Evolutionary conservation across 225 moss, liverwort and hornwort species (phyloP).

Genomic region (Bryum argenteum): DNA sequence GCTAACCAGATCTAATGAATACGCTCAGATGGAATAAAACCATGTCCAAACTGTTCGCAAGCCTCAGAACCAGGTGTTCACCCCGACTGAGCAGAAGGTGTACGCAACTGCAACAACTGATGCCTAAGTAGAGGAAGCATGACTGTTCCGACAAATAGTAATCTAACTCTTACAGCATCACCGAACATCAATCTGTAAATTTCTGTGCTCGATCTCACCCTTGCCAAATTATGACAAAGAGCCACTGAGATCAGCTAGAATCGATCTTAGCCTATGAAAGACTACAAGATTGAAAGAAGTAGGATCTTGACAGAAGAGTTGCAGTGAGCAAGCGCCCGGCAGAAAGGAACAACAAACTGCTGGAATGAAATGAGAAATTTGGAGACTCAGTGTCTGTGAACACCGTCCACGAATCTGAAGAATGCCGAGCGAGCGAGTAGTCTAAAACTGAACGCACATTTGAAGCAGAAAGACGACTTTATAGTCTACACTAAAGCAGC

Average conservation of each 20-base stretch:
- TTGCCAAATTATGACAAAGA: not conserved
- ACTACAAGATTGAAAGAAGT: not conserved
- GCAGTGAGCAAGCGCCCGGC: slow-evolving; percentile 33
- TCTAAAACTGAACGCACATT: not conserved
- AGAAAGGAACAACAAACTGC: not conserved
- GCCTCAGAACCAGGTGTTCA: slow-evolving; percentile 9
- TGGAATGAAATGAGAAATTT: not conserved
- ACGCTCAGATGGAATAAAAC: not conserved
- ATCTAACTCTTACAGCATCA: not conserved
- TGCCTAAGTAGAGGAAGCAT: not conserved
- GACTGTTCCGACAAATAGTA: not conserved
- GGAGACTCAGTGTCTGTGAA: slow-evolving; percentile 2
- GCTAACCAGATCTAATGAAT: not conserved
- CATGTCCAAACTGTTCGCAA: not conserved
- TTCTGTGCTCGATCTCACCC: slow-evolving; percentile 14
- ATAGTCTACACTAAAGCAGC: not conserved
- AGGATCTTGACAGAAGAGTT: slow-evolving; percentile 44
- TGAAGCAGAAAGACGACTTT: slow-evolving; percentile 13
- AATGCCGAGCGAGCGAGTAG: not conserved
- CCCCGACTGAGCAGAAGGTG: not conserved
- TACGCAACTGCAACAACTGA: not conserved
- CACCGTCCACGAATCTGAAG: slow-evolving; percentile 9
- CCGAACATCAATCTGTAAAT: not conserved
- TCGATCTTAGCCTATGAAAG: slow-evolving; percentile 3
- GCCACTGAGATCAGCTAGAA: not conserved